Evolutionary conservation across 2,329 filamentous ascomycete genomes (phyloP).

Genomic region (Emmonsiellopsis sp.): DNA sequence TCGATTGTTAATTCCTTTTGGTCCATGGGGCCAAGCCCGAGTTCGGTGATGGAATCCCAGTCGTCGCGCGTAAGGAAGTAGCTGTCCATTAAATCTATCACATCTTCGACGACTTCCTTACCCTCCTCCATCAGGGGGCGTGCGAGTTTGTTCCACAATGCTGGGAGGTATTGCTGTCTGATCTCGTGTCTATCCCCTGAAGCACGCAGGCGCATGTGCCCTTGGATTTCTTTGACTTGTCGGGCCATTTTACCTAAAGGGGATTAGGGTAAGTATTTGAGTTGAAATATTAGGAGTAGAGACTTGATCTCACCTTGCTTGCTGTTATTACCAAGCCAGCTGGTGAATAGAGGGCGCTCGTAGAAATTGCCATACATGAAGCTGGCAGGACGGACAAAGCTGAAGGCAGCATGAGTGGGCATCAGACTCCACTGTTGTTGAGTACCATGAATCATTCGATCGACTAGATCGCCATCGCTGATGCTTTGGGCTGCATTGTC

Average conservation of each 20-base stretch:
- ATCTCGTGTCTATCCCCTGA: constrained; percentile 90
- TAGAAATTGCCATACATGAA: constrained; percentile 72
- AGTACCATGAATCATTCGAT: constrained; percentile 95
- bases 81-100: constrained; percentile 93
- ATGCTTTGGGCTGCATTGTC: constrained; percentile 91
- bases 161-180: constrained; percentile 84
- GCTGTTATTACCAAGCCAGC: constrained; percentile 93
- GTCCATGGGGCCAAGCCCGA: constrained; percentile 77
- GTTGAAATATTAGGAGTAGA: not conserved
- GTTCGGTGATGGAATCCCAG: constrained; percentile 83
- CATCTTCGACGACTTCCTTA: constrained; percentile 67
- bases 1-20: constrained; percentile 70
- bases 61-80: constrained; percentile 94
- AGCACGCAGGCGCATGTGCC: constrained; percentile 86
- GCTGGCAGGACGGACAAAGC: constrained; percentile 83
- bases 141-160: constrained; percentile 74
- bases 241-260: constrained; percentile 55
- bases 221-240: constrained; percentile 85
- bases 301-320: constrained; percentile 54
- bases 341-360: constrained; percentile 65
- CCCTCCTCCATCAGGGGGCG: constrained; percentile 66
- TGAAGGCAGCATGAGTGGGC: constrained; percentile 92
- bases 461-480: constrained; percentile 90
- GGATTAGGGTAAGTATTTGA: constrained; percentile 10
- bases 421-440: constrained; percentile 98